Percentiles rank a stretch among this genome's conserved stretches.
These are phyloP conservation scores for Penicillium expansum DNA, from an alignment of 2,329 filamentous ascomycete genomes.

Conservation along the genomic window DNA sequence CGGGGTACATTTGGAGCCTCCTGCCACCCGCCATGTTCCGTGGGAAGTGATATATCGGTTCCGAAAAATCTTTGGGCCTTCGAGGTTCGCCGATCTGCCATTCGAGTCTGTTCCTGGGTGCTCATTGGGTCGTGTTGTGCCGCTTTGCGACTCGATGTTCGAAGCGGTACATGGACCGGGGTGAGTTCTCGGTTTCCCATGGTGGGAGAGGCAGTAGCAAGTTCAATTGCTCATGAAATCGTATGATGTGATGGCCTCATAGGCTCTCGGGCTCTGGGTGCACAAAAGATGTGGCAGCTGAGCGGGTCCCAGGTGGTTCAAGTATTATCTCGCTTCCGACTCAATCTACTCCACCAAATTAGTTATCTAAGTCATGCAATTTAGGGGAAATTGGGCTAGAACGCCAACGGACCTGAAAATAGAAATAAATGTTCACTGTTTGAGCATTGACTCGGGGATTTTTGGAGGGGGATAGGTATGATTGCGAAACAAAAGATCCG, in stretches of 20 bases:
- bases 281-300: neutral
- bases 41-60: conserved; percentile 26
- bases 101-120: conserved; percentile 18
- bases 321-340: neutral
- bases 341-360: conserved; percentile 14
- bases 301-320: conserved; percentile 2
- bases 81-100: conserved; percentile 24
- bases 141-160: conserved; percentile 21
- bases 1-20: conserved; percentile 27
- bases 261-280: neutral
- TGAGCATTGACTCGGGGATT: neutral
- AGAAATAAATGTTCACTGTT: neutral
- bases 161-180: conserved; percentile 23
- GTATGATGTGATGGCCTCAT: neutral
- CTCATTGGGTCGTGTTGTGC: conserved; percentile 14
- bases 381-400: neutral
- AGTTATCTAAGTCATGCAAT: neutral
- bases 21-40: conserved; percentile 22
- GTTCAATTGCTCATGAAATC: conserved; percentile 9
- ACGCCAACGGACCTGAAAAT: neutral
- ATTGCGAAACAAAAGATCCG: neutral
- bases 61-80: conserved; percentile 37
- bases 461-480: too few species aligned
- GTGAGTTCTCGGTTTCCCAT: conserved; percentile 16
- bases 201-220: neutral